Evolutionary conservation across 257 asterid species (phyloP).

Genomic region (Fraxinus quadrangulata): DNA sequence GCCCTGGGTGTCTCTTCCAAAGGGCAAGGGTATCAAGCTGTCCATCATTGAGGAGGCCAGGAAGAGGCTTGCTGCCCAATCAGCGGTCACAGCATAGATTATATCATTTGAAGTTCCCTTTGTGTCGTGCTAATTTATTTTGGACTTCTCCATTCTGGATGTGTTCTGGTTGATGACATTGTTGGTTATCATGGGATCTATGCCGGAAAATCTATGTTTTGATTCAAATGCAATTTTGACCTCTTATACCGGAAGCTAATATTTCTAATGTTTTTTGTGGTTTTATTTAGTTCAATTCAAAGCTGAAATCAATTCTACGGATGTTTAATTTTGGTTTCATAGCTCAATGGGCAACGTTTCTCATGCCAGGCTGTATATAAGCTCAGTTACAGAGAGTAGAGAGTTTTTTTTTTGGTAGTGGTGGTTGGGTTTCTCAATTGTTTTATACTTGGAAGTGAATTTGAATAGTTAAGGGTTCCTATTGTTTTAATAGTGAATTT

Average conservation of each 20-base stretch:
- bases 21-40: constrained; percentile 44
- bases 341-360: not conserved
- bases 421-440: too few species aligned
- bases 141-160: not conserved
- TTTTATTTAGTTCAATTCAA: not conserved
- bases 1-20: constrained; percentile 45
- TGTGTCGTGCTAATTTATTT: not conserved
- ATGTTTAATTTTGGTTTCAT: not conserved
- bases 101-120: not conserved
- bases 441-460: too few species aligned
- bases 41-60: constrained; percentile 40
- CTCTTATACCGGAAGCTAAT: too few species aligned
- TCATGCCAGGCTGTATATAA: not conserved
- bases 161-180: not conserved
- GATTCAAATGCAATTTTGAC: not conserved
- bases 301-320: too few species aligned
- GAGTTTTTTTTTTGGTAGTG: too few species aligned
- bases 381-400: not conserved
- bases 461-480: too few species aligned
- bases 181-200: not conserved
- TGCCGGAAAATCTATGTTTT: not conserved
- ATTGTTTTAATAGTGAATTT: too few species aligned
- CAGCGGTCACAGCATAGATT: constrained; percentile 30
- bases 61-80: constrained; percentile 40
- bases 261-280: not conserved